Evolutionary conservation across 2,329 filamentous ascomycete genomes (phyloP), one percentile per base, ranked within the genome.

Genomic region (Mariannaea elegans): DNA sequence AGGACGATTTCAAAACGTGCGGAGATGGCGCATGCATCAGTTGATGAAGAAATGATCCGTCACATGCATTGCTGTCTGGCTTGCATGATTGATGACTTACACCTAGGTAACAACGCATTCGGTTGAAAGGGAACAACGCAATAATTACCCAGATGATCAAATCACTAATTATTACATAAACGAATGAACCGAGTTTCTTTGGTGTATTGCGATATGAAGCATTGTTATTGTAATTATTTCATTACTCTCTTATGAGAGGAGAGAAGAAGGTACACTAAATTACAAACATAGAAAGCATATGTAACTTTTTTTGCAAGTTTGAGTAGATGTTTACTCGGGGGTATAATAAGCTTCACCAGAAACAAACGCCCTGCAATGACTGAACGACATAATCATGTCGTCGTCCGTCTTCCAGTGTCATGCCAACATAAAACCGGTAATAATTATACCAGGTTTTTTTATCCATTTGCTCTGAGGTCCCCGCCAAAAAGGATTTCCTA

Each of bases 281-380:
- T 29, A 42, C 16, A 44, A 10, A 53, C 16, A 54, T 42, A 58
- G 23, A 53, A 39, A 57, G 48, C 19, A 47, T 42, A 34, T 34
- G 18, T 38, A 50, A 32, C 23, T 41, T 56, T 51, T 57, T 56
- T 60, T 49, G 49, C 54, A 46, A 21, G 59, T 32, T 55, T 44
- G 47, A 57, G 50, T 60, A 56, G 69, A 16, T 54, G 31, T 48
- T 52, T 44, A 56, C 49, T 62, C 63, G 71, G 75, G 76, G 78
- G 78, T 79, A 77, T 80, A 79, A 68, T 71, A 67, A 71, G 71
- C 66, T 79, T 79, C 78, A 80, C 77, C 78, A 80, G 77, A 80
- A 78, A 75, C 75, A 81, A 78, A 77, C 75, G 71, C 74, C 73
- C 61, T 66, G 53, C 44, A 66, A 50, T 49, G 56, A 49, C 18